Conservation (phyloP, 208 protist genomes). For the Trypanosoma rangeli region DNA sequence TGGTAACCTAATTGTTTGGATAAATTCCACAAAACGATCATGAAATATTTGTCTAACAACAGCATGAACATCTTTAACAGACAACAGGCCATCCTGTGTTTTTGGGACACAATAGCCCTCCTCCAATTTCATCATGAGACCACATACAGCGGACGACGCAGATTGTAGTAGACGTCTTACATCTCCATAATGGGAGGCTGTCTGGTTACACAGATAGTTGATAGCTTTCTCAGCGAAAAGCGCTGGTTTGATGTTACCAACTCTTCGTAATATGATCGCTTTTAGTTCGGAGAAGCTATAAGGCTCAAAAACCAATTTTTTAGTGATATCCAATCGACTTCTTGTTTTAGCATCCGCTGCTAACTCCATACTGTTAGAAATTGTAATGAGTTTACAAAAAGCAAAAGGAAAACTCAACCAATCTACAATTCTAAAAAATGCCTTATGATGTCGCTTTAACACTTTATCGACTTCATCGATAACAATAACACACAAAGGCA, state of each 20-base stretch:
- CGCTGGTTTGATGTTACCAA: slow-evolving; percentile 59
- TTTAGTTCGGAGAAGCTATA: slow-evolving; percentile 78
- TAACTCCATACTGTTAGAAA: slow-evolving; percentile 90
- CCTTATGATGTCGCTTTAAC: slow-evolving; percentile 76
- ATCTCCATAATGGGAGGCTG: slow-evolving; percentile 87
- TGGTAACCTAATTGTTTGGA: slow-evolving; percentile 64
- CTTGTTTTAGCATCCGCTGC: slow-evolving; percentile 81
- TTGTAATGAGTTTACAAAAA: slow-evolving; percentile 84
- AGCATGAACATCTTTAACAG: slow-evolving; percentile 67
- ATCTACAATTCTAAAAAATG: slow-evolving; percentile 82
- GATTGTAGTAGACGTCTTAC: slow-evolving; percentile 85
- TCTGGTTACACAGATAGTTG: slow-evolving; percentile 83
- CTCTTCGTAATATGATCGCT: slow-evolving; percentile 62
- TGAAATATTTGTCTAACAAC: slow-evolving; percentile 88
- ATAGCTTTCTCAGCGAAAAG: slow-evolving; percentile 82
- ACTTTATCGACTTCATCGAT: slow-evolving; percentile 91
- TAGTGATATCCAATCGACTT: slow-evolving; percentile 79
- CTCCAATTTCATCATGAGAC: slow-evolving; percentile 77
- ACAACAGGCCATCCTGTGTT: slow-evolving; percentile 58
- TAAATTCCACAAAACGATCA: slow-evolving; percentile 87
- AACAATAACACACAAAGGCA: slow-evolving; percentile 76
- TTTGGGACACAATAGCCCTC: slow-evolving; percentile 37
- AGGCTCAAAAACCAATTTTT: slow-evolving; percentile 80
- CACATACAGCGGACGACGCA: slow-evolving; percentile 78
- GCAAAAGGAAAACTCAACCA: slow-evolving; percentile 84